Base-by-base conservation (phyloP, 768 basidiomycete genomes). In the Amylocystis lapponica region DNA sequence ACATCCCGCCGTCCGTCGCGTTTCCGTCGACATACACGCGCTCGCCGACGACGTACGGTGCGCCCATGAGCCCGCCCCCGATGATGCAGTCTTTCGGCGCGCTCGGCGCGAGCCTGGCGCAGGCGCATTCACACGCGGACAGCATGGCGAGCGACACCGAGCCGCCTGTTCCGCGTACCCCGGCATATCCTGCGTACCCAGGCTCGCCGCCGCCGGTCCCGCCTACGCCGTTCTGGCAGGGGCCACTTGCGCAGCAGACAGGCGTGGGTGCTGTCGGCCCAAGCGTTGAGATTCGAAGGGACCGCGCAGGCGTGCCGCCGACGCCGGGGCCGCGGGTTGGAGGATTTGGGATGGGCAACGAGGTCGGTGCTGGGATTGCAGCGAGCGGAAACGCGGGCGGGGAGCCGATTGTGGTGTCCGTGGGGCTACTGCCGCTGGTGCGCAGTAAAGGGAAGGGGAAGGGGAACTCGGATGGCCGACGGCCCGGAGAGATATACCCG, bases 401-500 rank as follows among this genome's bases (percentile, higher is more conserved):
- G 4, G 78, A 84, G 60, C 75, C 76, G 5, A 66, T 90, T 47
- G 70, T 89, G 13, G 77, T 89, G 25, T 86, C 84, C 11, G 79
- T 86, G 10, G 83, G 83, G 13, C 58, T 76, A 22, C 57, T 69
- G 17, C 60, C 59, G 9, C 45, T 57, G 1, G 55, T 54, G 10
- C 36, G 9, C 8, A 29, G 31, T 12, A 35, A 36, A 27, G 30
- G 46, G 51, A 27, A 44, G 48, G 25, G 9, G 46, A 40, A 23
- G 32, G 35, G 36, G 38, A 39, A 41, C 37, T 63, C 56, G 27
- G 60, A 60, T 26, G 71, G 64, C 11, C 35, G 37, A 17, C 20
- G 25, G 12, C 12, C 19, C 10, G 48, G 78, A 1, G 42, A 69
- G 64, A 79, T 92, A 55, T 83, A 78, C 49, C 85, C 86, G 14